Evolutionary conservation across 179 eudicot species (phyloP).

Genomic region (Heliamphora pulchella): DNA sequence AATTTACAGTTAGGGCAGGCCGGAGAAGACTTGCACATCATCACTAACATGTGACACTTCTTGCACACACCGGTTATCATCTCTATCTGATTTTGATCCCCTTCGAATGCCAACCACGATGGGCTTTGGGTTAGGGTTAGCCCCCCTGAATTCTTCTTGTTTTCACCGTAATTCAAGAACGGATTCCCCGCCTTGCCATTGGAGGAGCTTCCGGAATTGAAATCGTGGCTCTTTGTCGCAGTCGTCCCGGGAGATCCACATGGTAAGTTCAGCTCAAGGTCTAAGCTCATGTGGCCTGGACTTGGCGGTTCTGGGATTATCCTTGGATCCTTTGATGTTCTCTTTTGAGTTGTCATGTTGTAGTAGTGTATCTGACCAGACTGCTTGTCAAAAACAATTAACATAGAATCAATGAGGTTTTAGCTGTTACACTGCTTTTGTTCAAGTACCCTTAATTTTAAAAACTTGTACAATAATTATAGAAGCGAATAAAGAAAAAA

Average conservation of each 20-base stretch:
- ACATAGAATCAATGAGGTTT: not conserved
- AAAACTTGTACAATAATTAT: too few relatives aligned
- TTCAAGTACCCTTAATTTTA: too few relatives aligned
- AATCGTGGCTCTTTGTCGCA: not conserved
- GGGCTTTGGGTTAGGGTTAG: conserved; percentile 15
- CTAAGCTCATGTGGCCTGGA: conserved; percentile 60
- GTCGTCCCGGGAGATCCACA: conserved; percentile 37
- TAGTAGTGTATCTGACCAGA: conserved; percentile 73
- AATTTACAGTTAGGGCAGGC: conserved; percentile 89
- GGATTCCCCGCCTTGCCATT: not conserved
- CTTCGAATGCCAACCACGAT: conserved; percentile 27
- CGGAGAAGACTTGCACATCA: conserved; percentile 77
- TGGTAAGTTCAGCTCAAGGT: conserved; percentile 80
- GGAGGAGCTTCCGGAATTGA: not conserved
- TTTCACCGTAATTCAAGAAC: not conserved
- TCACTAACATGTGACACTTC: conserved; percentile 85
- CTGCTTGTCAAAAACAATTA: conserved; percentile 24
- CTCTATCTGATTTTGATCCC: conserved; percentile 37
- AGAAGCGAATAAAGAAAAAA: too few relatives aligned
- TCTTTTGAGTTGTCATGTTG: conserved; percentile 69
- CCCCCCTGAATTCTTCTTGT: conserved; percentile 17
- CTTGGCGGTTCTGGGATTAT: conserved; percentile 36
- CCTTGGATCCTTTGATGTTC: conserved; percentile 62
- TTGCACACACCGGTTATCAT: conserved; percentile 83
- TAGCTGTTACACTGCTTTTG: not conserved